Evolutionary conservation across 768 basidiomycete genomes (phyloP), one percentile per base, ranked within the genome.

Genomic region (Clitopilus passeckerianus): DNA sequence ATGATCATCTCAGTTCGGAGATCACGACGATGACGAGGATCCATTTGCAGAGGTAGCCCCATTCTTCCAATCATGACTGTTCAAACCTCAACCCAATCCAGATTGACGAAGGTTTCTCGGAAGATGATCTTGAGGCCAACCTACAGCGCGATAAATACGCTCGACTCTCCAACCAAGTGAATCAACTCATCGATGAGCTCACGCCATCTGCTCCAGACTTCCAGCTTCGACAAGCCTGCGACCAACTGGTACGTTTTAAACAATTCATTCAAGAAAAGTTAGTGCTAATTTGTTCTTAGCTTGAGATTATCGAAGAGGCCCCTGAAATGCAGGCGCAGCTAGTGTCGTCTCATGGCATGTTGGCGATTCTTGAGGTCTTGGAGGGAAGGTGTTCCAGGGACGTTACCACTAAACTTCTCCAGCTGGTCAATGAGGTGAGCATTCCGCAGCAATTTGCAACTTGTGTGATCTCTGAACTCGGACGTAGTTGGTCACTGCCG

Each of bases 131-230:
- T 1, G 95, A 97, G 66, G 84, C 94, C 0, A 96, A 96, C 65
- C 78, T 98, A 18, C 86, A 93, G 61, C 85, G 97, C 30, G 97
- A 99, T 75, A 96, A 97, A 76, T 81, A 93, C 64, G 95, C 97
- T 1, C 83, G 94, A 20, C 75, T 98, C 35, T 93, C 86, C 68
- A 88, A 84, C 57, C 81, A 81, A 37, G 90, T 97, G 57, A 91
- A 86, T 62, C 86, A 89, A 61, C 81, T 95, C 59, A 88, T 98
- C 35, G 96, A 97, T 63, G 84, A 90, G 66, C 84, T 98, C 15
- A 87, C 86, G 2, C 89, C 91, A 0, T 85, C 86, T 1, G 86
- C 93, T 1, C 86, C 90, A 0, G 92, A 93, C 67, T 90, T 89
- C 67, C 87, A 90, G 62, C 77, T 98, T 24, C 82, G 89, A 22